phyloP scores from a whole-genome alignment of 768 basidiomycete genomes.

The Austroboletus eburneus region DNA sequence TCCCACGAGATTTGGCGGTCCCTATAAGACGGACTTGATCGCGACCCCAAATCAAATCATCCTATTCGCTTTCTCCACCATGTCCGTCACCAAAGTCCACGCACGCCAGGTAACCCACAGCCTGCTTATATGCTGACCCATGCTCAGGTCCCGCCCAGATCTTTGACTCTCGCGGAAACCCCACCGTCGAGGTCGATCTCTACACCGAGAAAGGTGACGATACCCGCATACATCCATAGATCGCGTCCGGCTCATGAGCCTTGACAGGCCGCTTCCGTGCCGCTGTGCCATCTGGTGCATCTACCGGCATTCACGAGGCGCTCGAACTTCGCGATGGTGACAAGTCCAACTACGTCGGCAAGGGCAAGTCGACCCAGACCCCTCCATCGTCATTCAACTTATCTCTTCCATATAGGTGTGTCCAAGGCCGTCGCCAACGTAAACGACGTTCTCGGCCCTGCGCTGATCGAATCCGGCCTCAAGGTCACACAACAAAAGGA shows the following conservation, averaged over 20 bases:
- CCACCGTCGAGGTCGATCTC: slow-evolving; percentile 92
- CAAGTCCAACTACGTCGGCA: slow-evolving; percentile 90
- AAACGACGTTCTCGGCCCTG: slow-evolving; percentile 87
- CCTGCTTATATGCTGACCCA: slow-evolving; percentile 1
- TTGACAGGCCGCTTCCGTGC: slow-evolving; percentile 83
- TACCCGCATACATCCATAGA: slow-evolving; percentile 3
- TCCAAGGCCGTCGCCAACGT: slow-evolving; percentile 91
- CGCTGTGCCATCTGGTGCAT: slow-evolving; percentile 96
- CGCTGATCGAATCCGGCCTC: slow-evolving; percentile 78
- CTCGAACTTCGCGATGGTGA: slow-evolving; percentile 98
- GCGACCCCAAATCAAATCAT: slow-evolving; percentile 1
- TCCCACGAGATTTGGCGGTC: slow-evolving; percentile 24
- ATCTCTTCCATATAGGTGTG: slow-evolving; percentile 57
- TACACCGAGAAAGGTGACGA: slow-evolving; percentile 79
- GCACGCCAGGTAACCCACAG: slow-evolving; percentile 77
- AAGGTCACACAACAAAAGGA: slow-evolving; percentile 89
- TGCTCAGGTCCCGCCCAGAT: slow-evolving; percentile 52
- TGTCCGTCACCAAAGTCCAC: slow-evolving; percentile 90
- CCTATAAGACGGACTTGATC: slow-evolving; percentile 24
- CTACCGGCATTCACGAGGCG: slow-evolving; percentile 97
- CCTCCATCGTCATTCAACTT: not conserved
- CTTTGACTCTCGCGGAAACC: slow-evolving; percentile 99
- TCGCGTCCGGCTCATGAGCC: slow-evolving; percentile 10
- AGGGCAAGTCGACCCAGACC: slow-evolving; percentile 53
- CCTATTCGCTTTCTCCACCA: slow-evolving; percentile 40